Conservation (phyloP, 257 asterid genomes). For the Primulina tabacum region DNA sequence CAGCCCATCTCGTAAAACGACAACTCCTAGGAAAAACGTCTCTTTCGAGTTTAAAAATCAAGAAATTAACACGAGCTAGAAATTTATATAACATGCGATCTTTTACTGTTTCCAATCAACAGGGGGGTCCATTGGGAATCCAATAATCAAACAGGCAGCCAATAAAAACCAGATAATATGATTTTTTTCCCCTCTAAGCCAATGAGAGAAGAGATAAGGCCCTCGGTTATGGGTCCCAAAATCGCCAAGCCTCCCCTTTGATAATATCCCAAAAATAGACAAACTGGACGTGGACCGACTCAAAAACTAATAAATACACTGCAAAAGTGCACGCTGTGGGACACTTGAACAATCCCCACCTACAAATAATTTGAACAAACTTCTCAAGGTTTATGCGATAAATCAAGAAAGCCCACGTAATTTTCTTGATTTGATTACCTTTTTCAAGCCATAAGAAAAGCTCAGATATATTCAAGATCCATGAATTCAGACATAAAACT, state of each 20-base stretch:
- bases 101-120: not conserved
- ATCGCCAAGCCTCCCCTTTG: constrained; percentile 18
- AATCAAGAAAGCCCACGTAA: constrained; percentile 15
- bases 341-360: constrained; percentile 22
- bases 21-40: not conserved
- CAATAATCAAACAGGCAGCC: not conserved
- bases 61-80: not conserved
- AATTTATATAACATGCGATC: not conserved
- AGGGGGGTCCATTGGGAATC: not conserved
- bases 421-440: constrained; percentile 21
- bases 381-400: constrained; percentile 9
- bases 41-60: not conserved
- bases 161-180: not conserved
- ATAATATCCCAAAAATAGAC: constrained; percentile 18
- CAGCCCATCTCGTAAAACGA: not conserved
- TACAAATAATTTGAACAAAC: constrained; percentile 45
- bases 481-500: constrained; percentile 47
- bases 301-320: constrained; percentile 22
- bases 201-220: constrained; percentile 61
- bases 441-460: not conserved
- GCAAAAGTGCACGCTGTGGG: constrained; percentile 64
- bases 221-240: constrained; percentile 32
- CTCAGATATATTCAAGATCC: not conserved
- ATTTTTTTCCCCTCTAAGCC: constrained; percentile 27
- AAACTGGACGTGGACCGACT: constrained; percentile 22